Evolutionary conservation across 495 filamentous ascomycete genomes (phyloP).

Genomic region (Aspergillus egyptiacus): DNA sequence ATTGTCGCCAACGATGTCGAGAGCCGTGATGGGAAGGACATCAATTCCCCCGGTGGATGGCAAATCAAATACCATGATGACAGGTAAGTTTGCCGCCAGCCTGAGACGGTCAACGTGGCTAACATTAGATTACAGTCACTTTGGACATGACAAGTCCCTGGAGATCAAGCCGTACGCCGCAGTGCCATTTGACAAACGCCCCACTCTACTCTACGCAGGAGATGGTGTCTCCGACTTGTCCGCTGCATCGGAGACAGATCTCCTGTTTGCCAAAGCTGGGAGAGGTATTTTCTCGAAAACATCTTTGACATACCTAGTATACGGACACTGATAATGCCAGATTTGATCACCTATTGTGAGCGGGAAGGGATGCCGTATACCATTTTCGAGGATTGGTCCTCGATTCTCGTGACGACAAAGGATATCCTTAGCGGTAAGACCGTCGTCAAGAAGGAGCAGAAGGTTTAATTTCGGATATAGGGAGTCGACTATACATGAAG

Average conservation of each 20-base stretch:
- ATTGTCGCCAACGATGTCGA: constrained; percentile 81
- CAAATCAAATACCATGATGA: constrained; percentile 82
- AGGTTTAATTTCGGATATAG: constrained; percentile 14
- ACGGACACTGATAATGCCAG: constrained; percentile 32
- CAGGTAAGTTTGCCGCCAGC: constrained; percentile 44
- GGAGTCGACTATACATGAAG: too few species aligned
- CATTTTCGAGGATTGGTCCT: constrained; percentile 69
- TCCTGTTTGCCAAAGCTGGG: constrained; percentile 86
- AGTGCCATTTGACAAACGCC: constrained; percentile 60
- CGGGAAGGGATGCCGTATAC: constrained; percentile 74
- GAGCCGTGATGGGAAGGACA: constrained; percentile 60
- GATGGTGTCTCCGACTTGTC: constrained; percentile 87
- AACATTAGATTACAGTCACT: constrained; percentile 48
- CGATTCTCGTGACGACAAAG: constrained; percentile 67
- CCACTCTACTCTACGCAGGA: constrained; percentile 80
- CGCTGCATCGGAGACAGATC: constrained; percentile 79
- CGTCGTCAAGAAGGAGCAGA: constrained; percentile 27
- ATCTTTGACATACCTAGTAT: not conserved
- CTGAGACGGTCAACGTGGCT: constrained; percentile 3
- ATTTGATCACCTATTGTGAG: constrained; percentile 77
- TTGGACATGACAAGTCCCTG: constrained; percentile 89
- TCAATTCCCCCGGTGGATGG: constrained; percentile 78
- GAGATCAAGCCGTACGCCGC: constrained; percentile 79
- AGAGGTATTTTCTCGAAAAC: constrained; percentile 53
- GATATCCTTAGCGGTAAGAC: constrained; percentile 61